These are phyloP conservation scores for Porpolomopsis calyptriformis DNA, from an alignment of 768 basidiomycete species.

Conservation along the genomic window DNA sequence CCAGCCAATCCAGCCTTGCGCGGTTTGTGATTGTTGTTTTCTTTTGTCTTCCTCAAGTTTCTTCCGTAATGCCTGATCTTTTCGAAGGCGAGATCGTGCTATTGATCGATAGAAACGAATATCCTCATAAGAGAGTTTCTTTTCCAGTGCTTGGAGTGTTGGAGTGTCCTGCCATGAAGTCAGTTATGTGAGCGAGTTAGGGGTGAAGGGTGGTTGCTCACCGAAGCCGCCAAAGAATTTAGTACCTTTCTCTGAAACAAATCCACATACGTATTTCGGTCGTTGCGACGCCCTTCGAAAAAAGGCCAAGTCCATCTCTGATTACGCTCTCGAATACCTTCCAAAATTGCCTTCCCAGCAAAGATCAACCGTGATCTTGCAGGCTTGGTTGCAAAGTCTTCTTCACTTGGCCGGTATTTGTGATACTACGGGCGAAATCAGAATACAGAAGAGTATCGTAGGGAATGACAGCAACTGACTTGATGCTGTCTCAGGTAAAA, in stretches of 20 bases:
- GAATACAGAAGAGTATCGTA: constrained; percentile 8
- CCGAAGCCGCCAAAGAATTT: constrained; percentile 41
- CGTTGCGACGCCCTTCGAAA: constrained; percentile 80
- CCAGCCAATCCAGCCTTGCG: constrained; percentile 63
- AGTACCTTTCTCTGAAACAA: constrained; percentile 72
- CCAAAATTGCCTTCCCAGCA: constrained; percentile 68
- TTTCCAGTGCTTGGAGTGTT: constrained; percentile 58
- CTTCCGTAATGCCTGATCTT: constrained; percentile 67
- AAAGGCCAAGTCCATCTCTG: constrained; percentile 88
- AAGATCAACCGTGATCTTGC: constrained; percentile 66
- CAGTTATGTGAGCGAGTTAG: neutral
- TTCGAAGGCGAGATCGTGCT: constrained; percentile 75
- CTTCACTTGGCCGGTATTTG: constrained; percentile 61
- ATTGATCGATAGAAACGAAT: constrained; percentile 96
- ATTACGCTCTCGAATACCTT: constrained; percentile 73
- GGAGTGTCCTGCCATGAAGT: constrained; percentile 35
- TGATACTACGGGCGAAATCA: constrained; percentile 50
- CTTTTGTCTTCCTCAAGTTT: constrained; percentile 54
- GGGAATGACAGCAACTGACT: constrained; percentile 28
- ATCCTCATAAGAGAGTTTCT: constrained; percentile 84
- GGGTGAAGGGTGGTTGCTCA: constrained; percentile 23
- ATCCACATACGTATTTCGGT: constrained; percentile 73
- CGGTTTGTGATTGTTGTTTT: constrained; percentile 37
- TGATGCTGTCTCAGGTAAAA: constrained; percentile 80
- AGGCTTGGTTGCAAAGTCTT: constrained; percentile 46